Conservation (phyloP, 768 basidiomycete genomes). For the Suillus bovinus region DNA sequence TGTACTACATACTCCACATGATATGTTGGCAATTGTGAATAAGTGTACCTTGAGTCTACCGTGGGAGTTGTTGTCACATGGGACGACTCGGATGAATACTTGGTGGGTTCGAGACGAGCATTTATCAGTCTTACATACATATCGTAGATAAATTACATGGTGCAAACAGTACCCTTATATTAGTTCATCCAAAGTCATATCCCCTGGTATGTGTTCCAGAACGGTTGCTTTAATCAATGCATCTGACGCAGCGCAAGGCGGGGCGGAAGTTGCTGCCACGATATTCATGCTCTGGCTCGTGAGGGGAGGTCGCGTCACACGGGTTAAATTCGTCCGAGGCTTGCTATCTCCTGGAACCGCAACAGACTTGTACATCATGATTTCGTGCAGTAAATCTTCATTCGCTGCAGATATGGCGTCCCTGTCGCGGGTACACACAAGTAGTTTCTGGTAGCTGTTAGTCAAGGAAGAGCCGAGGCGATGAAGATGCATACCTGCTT, state of each 20-base stretch:
- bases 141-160: slow-evolving; percentile 14
- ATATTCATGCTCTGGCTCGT: slow-evolving; percentile 42
- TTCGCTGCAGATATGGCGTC: slow-evolving; percentile 46
- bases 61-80: slow-evolving; percentile 16
- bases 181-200: slow-evolving; percentile 55
- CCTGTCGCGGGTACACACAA: slow-evolving; percentile 46
- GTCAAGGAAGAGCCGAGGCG: background rate
- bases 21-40: background rate
- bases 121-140: slow-evolving; percentile 9
- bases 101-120: background rate
- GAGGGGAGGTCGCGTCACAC: slow-evolving; percentile 50
- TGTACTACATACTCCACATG: background rate
- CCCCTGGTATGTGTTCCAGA: slow-evolving; percentile 39
- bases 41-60: background rate
- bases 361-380: slow-evolving; percentile 63
- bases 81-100: background rate
- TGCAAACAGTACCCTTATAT: slow-evolving; percentile 22
- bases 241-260: slow-evolving; percentile 7
- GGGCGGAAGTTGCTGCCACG: slow-evolving; percentile 1
- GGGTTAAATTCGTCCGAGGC: slow-evolving; percentile 50
- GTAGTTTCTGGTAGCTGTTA: slow-evolving; percentile 44
- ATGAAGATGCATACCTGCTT: slow-evolving; percentile 64
- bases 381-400: slow-evolving; percentile 50
- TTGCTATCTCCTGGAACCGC: slow-evolving; percentile 48
- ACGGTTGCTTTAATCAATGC: slow-evolving; percentile 15